A percentile compares a stretch with the other conserved stretches of the same genome.
phyloP scores from a whole-genome alignment of 106 monocot species.

The Iris macrosiphon region DNA sequence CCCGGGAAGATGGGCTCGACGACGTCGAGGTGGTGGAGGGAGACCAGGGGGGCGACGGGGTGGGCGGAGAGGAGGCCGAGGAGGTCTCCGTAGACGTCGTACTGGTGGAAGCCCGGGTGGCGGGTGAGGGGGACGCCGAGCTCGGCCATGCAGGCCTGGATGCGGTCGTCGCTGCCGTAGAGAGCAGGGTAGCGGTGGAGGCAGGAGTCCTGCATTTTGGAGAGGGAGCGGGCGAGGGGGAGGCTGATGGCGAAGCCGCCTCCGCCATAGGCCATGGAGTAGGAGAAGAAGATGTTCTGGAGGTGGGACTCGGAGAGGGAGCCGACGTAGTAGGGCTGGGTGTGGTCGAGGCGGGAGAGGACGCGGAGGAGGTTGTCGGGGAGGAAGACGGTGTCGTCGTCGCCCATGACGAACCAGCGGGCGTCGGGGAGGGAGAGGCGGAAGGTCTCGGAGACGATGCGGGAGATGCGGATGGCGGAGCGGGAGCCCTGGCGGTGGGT shows the following conservation, averaged over 20 bases:
- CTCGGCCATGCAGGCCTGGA: conserved; percentile 78
- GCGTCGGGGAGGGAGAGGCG: conserved; percentile 35
- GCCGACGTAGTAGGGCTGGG: conserved; percentile 57
- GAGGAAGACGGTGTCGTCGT: conserved; percentile 88
- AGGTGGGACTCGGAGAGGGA: conserved; percentile 51
- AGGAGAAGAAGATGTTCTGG: conserved; percentile 62
- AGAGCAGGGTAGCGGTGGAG: conserved; percentile 46
- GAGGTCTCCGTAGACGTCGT: conserved; percentile 83
- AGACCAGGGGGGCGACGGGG: conserved; percentile 68
- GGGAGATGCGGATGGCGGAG: conserved; percentile 86
- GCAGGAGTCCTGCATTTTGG: conserved; percentile 48
- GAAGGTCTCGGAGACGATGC: conserved; percentile 82
- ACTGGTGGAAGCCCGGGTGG: conserved; percentile 70
- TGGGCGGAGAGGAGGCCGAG: conserved; percentile 82
- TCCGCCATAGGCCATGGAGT: conserved; percentile 70
- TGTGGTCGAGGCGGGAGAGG: conserved; percentile 46
- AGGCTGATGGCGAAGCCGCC: conserved; percentile 65
- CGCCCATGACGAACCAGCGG: conserved; percentile 87
- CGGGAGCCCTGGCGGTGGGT: conserved; percentile 53
- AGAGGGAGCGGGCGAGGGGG: conserved; percentile 36
- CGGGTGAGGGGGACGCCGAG: conserved; percentile 57
- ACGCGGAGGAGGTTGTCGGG: conserved; percentile 38
- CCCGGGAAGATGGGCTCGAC: conserved; percentile 72
- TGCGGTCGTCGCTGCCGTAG: conserved; percentile 66
- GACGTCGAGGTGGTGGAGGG: conserved; percentile 86